Evolutionary conservation across 75 land plant genomes (phyloP).

Genomic region (Gnetum montanum): DNA sequence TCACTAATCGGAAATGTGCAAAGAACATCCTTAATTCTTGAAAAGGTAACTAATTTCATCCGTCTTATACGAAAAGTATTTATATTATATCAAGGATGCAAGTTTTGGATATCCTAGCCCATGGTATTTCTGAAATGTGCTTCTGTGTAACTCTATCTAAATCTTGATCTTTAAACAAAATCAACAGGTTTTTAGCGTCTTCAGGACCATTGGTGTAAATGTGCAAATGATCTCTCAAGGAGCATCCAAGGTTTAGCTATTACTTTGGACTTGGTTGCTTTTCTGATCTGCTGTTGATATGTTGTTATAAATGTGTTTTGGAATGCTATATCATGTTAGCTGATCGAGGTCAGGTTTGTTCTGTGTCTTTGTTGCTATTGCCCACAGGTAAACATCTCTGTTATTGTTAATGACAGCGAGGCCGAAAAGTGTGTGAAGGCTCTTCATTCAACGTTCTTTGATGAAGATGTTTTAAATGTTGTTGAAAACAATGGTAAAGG

Average conservation of each 20-base stretch:
- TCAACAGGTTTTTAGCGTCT: slow-evolving; percentile 67
- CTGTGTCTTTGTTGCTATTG: background rate
- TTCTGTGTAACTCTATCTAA: too few relatives aligned
- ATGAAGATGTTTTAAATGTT: slow-evolving; percentile 6
- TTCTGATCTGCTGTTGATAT: background rate
- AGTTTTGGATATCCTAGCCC: too few relatives aligned
- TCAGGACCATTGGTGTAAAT: slow-evolving; percentile 59
- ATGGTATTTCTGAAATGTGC: too few relatives aligned
- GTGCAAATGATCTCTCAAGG: slow-evolving; percentile 99
- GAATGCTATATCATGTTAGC: background rate
- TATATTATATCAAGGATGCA: too few relatives aligned
- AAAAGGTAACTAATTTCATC: too few relatives aligned
- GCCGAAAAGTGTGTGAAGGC: slow-evolving; percentile 73
- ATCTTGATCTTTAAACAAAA: too few relatives aligned
- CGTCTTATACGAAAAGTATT: background rate
- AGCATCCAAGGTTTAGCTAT: slow-evolving; percentile 69
- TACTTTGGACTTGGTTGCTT: background rate
- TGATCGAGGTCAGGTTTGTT: background rate
- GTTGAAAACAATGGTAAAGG: slow-evolving; percentile 1
- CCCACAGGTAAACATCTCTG: slow-evolving; percentile 83
- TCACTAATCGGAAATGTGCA: slow-evolving; percentile 95
- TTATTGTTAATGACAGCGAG: slow-evolving; percentile 82
- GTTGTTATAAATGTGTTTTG: background rate
- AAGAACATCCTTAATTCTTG: slow-evolving; percentile 75
- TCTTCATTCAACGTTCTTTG: slow-evolving; percentile 75